A percentile compares a stretch with the other conserved stretches of the same genome.
These are phyloP conservation scores for Drechmeria coniospora DNA, from an alignment of 2,329 filamentous ascomycete species.

Conservation along the genomic window DNA sequence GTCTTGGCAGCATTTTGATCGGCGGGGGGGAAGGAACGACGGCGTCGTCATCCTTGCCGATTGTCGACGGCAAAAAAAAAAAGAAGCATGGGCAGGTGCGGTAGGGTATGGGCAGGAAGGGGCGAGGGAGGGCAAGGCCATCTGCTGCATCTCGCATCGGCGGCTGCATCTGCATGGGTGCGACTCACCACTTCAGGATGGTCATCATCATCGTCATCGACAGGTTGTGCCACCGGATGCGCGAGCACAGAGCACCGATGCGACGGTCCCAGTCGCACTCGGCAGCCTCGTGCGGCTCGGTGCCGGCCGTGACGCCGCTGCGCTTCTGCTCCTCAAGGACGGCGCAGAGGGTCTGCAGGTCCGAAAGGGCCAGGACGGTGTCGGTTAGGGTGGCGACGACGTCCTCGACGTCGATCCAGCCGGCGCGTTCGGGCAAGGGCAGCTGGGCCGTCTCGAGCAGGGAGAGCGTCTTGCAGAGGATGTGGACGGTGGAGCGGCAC, in stretches of 20 bases:
- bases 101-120: no score
- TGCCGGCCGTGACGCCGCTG: conserved; percentile 2
- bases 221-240: conserved; percentile 21
- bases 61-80: no score
- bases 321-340: conserved; percentile 3
- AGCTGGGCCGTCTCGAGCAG: conserved; percentile 17
- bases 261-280: conserved; percentile 10
- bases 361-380: conserved; percentile 18
- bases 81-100: no score
- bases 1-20: no score
- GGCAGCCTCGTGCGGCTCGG: neutral
- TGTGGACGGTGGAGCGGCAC: conserved; percentile 20
- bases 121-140: neutral
- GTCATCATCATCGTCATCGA: conserved; percentile 25
- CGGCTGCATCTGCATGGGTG: neutral
- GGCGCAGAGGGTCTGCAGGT: conserved; percentile 15
- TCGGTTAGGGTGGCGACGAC: conserved; percentile 20
- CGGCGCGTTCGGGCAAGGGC: conserved; percentile 18
- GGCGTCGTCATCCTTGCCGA: no score
- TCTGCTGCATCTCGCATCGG: no score
- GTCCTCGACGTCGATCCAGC: conserved; percentile 20
- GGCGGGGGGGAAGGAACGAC: no score
- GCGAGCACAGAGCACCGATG: conserved; percentile 14
- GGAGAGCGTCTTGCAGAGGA: conserved; percentile 19
- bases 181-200: conserved; percentile 21